Evolutionary conservation across 331 rosid species (phyloP), one percentile per base, ranked within the genome.

Genomic region (Saraca asoca): DNA sequence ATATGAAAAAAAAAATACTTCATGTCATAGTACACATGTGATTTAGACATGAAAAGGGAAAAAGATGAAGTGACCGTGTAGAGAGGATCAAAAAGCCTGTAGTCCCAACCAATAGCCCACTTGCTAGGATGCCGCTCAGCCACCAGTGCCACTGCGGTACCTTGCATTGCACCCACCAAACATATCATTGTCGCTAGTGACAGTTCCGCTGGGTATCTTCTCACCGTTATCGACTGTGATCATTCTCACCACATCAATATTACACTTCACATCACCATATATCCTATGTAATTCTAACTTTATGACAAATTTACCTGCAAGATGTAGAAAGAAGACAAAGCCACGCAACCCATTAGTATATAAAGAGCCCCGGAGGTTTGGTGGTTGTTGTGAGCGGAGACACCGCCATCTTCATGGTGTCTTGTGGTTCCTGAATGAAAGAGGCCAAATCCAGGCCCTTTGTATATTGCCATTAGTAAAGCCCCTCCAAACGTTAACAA

Each of bases 21-120:
- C n/a, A n/a, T n/a, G n/a, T n/a, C n/a, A n/a, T n/a, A n/a, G n/a
- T n/a, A n/a, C n/a, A n/a, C n/a, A 12, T 13, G 11, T 31, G 42
- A 1, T 24, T 24, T 24, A 24, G 31, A 24, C 31, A 1, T 24
- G 31, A 24, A 24, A 24, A 24, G 31, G 31, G 31, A 24, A 1
- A 24, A 24, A 24, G 3, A 24, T n/a, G 19, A 6, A 68, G 85
- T 69, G 7, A 88, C 97, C 81, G 90, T 59, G 69, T 85, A 91
- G 8, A 91, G 83, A 44, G 92, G 92, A 10, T 86, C 91, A 2
- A 60, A 79, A 14, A 90, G 88, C 73, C 83, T 82, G 12, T 81
- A 66, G 74, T 89, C 80, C 81, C 87, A 86, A 15, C 96, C 89
- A 5, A 83, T 41, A 0, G 78, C 82, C 96, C 96, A 87, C 0